A percentile compares a stretch with the other conserved stretches of the same genome.
Conservation (phyloP, 2,329 filamentous ascomycete genomes). For the Colletotrichum sp. region DNA sequence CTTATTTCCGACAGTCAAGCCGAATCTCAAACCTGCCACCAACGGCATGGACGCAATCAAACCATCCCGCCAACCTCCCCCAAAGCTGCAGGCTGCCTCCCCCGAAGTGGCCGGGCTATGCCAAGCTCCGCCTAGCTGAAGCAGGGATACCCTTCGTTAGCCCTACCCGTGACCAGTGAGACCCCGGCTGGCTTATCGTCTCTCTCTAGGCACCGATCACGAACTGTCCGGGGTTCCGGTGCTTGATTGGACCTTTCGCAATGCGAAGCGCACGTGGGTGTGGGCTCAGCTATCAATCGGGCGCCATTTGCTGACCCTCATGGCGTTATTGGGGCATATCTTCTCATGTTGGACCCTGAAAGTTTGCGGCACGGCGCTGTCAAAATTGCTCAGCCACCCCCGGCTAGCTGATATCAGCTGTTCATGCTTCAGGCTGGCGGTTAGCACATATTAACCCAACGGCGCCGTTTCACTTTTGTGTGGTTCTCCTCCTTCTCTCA, state of each 20-base stretch:
- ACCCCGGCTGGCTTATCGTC: background rate
- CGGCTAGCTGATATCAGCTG: background rate
- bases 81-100: background rate
- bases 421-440: background rate
- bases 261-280: background rate
- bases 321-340: background rate
- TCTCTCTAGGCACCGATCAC: background rate
- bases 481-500: background rate
- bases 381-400: background rate
- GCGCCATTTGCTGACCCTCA: background rate
- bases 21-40: background rate
- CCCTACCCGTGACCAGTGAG: background rate
- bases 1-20: background rate
- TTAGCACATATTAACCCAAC: background rate
- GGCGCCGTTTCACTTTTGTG: background rate
- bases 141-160: background rate
- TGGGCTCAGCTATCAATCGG: background rate
- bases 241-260: background rate
- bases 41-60: background rate
- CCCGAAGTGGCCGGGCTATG: background rate
- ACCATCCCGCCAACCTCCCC: background rate
- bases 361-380: background rate
- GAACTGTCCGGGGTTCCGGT: background rate
- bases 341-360: background rate
- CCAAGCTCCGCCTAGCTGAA: background rate